Percentiles rank a stretch among this genome's conserved stretches.
Evolutionary conservation across 2,329 filamentous ascomycete species (phyloP).

Genomic region (Clarireedia sp.): DNA sequence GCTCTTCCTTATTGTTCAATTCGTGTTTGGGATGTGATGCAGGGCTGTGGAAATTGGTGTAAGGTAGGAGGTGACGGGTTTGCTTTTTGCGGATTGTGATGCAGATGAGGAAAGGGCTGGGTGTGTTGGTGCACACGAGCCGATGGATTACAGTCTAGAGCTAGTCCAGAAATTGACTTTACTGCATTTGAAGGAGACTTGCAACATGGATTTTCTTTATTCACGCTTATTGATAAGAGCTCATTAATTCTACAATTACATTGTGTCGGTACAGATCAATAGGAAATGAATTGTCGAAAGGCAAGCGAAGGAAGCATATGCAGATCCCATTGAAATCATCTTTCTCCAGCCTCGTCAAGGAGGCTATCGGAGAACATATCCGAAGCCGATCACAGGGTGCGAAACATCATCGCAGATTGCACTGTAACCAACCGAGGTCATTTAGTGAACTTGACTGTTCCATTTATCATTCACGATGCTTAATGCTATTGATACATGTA

Average conservation of each 20-base stretch:
- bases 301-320: too few species aligned
- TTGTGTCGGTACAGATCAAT: too few species aligned
- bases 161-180: too few species aligned
- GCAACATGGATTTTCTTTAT: too few species aligned
- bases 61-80: constrained; percentile 9
- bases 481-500: background rate
- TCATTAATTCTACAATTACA: too few species aligned
- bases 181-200: too few species aligned
- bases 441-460: background rate
- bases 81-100: constrained; percentile 16
- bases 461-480: background rate
- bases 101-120: constrained; percentile 1
- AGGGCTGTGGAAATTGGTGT: constrained; percentile 1
- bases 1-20: background rate
- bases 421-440: background rate
- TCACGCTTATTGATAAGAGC: too few species aligned
- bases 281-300: too few species aligned
- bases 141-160: background rate
- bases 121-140: constrained; percentile 8
- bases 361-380: too few species aligned
- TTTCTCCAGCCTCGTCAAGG: too few species aligned
- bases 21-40: constrained; percentile 5
- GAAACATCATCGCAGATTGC: background rate
- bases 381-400: too few species aligned
- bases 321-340: too few species aligned